Evolutionary conservation across 75 land plant genomes (phyloP), one percentile per base, ranked within the genome.

Genomic region (Pseudotsuga menziesii): DNA sequence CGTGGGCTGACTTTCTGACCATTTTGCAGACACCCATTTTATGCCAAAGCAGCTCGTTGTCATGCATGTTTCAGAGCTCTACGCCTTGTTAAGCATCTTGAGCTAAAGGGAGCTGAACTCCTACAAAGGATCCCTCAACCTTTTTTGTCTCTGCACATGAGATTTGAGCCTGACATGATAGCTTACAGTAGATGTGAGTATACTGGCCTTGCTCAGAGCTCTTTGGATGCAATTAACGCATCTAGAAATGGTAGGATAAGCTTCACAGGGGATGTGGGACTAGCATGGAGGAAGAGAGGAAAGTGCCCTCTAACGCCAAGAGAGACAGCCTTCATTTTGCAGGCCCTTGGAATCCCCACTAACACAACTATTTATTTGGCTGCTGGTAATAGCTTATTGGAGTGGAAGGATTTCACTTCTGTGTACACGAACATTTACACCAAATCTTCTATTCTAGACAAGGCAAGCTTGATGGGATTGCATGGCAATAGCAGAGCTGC

Each of bases 121-220:
- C 77, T 95, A 12, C 58, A 79, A n/a, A 82, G 86, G 36, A 87
- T 93, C 57, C 98, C 98, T 6, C 88, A 92, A 57, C 94, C 98
- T 19, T 91, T 95, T 78, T 75, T 95, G 32, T 88, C 98, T 0
- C 89, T 95, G 35, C 98, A 95, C 61, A 85, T 95, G 61, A 79
- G 96, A 41, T 95, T 95, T 78, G 98, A 95, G 78, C 98, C 98
- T 9, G 98, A 95, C 78, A 95, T 95, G 98, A 89, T 93, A 12
- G 96, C 93, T 20, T 95, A 91, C 85, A 95, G 96, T 69, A 91
- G 90, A 35, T 95, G 98, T 61, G 75, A 78, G 22, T 95, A 95
- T 54, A 14, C 77, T 20, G 82, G 80, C 23, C 93, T 95, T 61
- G 84, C 98, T 64, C 76, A 70, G 22, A 35, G 77, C 35, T 91